Percentiles rank a stretch among this genome's conserved stretches.
Evolutionary conservation across 306 rosid species (phyloP).

Genomic region (Cucumis cinereus): DNA sequence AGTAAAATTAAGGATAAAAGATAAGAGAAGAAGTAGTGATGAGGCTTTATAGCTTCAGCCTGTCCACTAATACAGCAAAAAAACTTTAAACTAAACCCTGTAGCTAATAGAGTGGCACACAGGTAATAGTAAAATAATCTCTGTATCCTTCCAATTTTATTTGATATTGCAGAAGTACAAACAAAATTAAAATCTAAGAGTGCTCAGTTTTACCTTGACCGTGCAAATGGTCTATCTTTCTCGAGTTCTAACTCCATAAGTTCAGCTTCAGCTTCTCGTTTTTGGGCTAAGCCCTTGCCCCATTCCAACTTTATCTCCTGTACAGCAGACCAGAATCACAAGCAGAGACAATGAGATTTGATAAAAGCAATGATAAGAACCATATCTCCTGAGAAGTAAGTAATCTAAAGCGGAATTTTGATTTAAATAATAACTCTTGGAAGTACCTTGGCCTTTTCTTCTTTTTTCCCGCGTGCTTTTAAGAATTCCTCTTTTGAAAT

Average conservation of each 20-base stretch:
- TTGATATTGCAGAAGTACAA: not conserved
- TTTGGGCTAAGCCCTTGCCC: slow-evolving; percentile 96
- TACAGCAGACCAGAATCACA: not conserved
- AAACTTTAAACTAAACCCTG: no score
- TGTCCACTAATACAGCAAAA: no score
- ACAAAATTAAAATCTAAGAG: not conserved
- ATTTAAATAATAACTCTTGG: not conserved
- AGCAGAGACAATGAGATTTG: not conserved
- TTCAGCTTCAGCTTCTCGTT: slow-evolving; percentile 79
- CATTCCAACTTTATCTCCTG: slow-evolving; percentile 81
- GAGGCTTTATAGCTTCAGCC: no score
- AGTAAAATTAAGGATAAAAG: no score
- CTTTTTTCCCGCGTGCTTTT: slow-evolving; percentile 53
- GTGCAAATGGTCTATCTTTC: slow-evolving; percentile 82
- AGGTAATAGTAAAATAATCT: not conserved
- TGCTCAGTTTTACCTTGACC: slow-evolving; percentile 48
- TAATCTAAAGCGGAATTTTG: not conserved
- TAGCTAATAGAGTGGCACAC: not conserved
- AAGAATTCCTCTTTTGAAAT: slow-evolving; percentile 58
- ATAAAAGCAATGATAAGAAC: slow-evolving; percentile 12
- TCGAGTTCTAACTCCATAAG: slow-evolving; percentile 67
- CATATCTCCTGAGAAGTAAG: slow-evolving; percentile 27
- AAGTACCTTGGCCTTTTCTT: slow-evolving; percentile 83
- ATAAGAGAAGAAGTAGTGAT: no score
- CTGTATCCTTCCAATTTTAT: not conserved